Base-by-base conservation (phyloP, 176 grass and related monocot species). In the Elaeis guineensis region DNA sequence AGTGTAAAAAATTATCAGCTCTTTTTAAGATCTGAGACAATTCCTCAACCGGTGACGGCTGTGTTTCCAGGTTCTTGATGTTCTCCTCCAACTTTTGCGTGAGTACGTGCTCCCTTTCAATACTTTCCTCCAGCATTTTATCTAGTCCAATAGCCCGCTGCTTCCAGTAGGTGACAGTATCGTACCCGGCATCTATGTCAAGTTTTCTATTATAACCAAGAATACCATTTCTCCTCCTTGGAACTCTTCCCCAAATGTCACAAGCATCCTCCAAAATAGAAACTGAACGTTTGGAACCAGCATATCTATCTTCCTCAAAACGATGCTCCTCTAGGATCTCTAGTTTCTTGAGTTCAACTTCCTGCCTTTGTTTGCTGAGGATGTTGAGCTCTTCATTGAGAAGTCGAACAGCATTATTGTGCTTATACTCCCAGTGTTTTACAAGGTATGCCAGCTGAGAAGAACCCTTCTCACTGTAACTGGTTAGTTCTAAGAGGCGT, bases 1-100 rank as follows among this genome's bases (percentile, higher is more conserved):
- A 87, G 57, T 95, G 90, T 80, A 95, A 82, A 72, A 95, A 95
- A 82, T 90, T 90, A 75, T 95, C 90, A 21, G 90, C 90, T 39
- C 86, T 78, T 67, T 87, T 74, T 61, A 95, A 76, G 32, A 87
- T 90, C 54, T 56, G 70, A 71, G 82, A 83, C 67, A 95, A 87
- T 65, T 95, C 90, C 61, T 95, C 86, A 17, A 57, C 74, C 20
- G 90, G 86, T 71, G 70, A 63, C 5, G 63, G 75, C 17, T 95
- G 74, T 64, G 78, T 72, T 71, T 87, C 71, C 52, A 87, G 70
- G 71, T 77, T 71, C 67, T 84, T 90, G 30, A 84, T 82, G 62
- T 50, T 69, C 67, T 90, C 74, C 67, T 79, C 64, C 61, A 95
- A 65, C 28, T 95, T 90, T 53, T 79, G 70, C 65, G 32, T 62